These are phyloP conservation scores for Leishmania mexicana DNA, from an alignment of 208 protist genomes.

Conservation along the genomic window DNA sequence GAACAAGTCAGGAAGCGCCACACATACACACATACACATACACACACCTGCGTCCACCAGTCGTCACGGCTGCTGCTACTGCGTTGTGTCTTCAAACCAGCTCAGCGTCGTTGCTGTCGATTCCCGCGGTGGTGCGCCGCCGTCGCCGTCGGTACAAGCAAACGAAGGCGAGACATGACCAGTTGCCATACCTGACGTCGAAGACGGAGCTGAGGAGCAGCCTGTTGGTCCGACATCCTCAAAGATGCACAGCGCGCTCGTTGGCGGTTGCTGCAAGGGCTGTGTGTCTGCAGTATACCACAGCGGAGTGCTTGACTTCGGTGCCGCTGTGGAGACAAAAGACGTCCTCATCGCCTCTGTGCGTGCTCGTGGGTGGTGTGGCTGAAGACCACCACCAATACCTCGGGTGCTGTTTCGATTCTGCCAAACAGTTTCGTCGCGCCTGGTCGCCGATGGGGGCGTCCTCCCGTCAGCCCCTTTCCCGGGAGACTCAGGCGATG, in stretches of 20 bases:
- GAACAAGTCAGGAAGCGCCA: neutral
- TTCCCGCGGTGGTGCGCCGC: neutral
- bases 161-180: neutral
- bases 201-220: neutral
- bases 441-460: neutral
- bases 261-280: neutral
- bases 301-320: neutral
- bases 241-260: conserved; percentile 19
- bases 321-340: conserved; percentile 1
- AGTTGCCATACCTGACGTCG: neutral
- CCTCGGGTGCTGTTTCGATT: neutral
- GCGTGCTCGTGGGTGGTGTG: conserved; percentile 16
- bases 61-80: neutral
- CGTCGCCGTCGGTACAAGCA: neutral
- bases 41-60: neutral
- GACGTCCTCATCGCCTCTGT: conserved; percentile 10
- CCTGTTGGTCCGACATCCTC: conserved; percentile 17
- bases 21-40: neutral
- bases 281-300: neutral
- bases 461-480: neutral
- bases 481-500: neutral
- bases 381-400: neutral
- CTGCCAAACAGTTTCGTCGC: neutral
- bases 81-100: conserved; percentile 30
- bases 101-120: conserved; percentile 7